These are phyloP conservation scores for Paramecium biaurelia DNA, from an alignment of 73 alveolate genomes.

Conservation along the genomic window DNA sequence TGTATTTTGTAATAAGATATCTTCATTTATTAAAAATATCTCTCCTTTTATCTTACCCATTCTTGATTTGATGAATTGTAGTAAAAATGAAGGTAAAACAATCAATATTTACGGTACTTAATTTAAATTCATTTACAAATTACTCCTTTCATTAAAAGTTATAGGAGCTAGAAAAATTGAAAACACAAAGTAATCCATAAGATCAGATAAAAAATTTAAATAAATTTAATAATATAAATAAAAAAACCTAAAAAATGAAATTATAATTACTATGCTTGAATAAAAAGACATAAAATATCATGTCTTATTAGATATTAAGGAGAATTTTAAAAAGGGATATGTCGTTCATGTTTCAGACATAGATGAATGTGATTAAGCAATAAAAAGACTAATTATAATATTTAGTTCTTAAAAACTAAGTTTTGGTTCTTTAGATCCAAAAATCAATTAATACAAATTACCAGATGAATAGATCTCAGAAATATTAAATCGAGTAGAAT, in stretches of 20 bases:
- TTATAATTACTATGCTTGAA: background rate
- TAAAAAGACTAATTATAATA: background rate
- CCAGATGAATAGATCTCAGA: background rate
- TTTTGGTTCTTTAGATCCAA: background rate
- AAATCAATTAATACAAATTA: background rate
- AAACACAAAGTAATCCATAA: background rate
- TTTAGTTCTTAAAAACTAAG: background rate
- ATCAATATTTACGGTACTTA: background rate
- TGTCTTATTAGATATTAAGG: background rate
- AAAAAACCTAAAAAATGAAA: too few relatives aligned
- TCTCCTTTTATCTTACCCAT: background rate
- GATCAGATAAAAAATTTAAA: background rate
- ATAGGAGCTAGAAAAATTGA: background rate
- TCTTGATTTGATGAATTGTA: background rate
- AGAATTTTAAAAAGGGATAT: background rate
- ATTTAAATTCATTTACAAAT: background rate
- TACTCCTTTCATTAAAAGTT: background rate
- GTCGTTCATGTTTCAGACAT: background rate
- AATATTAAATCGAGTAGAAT: background rate
- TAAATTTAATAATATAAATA: background rate
- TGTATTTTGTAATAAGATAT: background rate
- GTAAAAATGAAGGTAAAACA: background rate
- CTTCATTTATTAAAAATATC: background rate
- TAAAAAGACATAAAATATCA: background rate
- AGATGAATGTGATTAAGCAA: background rate